Base-by-base conservation (phyloP, 1,284 basidiomycete species). In the Trichosporon asahii region DNA sequence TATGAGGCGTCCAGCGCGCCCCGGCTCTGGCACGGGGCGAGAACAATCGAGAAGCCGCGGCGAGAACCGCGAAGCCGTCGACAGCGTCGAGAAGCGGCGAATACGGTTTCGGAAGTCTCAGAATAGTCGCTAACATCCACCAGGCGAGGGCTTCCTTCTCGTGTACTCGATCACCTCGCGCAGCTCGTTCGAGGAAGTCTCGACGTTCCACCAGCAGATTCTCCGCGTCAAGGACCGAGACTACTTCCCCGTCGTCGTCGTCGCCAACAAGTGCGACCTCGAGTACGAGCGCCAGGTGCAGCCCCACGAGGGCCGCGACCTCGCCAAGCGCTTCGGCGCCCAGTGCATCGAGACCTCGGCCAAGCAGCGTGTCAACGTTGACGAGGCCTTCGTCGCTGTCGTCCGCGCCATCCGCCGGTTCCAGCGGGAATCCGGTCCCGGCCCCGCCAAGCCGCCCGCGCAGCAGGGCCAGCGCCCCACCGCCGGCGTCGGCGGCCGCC, bases 331-430 rank as follows among this genome's bases (percentile, higher is more conserved):
- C 82, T 97, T 98, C 82, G 92, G 91, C 66, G 98, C 95, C 86
- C 93, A 91, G 78, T 99, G 97, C 84, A 95, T 99, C 76, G 97
- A 99, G 85, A 98, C 97, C 1, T 98, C 96, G 25, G 97, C 97
- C 67, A 99, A 99, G 86, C 93, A 97, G 80, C 88, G 97, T 65
- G 93, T 98, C 85, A 98, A 98, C 79, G 97, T 99, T 67, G 97
- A 99, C 79, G 96, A 99, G 85, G 94, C 95, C n/a, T 99, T 99
- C 86, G 91, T 89, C 80, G 92, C 93, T 75, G 90, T 99, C 70
- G 97, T 99, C 46, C 90, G 95, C 64, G 95, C 98, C 84, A 99
- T 99, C 78, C 88, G 97, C 77, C 91, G 91, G 82, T 98, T 95
- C 85, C 98, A 98, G 88, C 95, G 93, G 87, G 80, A 83, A 68